Percentiles rank a stretch among this genome's conserved stretches.
Evolutionary conservation across 345 rosid species (phyloP).

Genomic region (Aquilaria sinensis): DNA sequence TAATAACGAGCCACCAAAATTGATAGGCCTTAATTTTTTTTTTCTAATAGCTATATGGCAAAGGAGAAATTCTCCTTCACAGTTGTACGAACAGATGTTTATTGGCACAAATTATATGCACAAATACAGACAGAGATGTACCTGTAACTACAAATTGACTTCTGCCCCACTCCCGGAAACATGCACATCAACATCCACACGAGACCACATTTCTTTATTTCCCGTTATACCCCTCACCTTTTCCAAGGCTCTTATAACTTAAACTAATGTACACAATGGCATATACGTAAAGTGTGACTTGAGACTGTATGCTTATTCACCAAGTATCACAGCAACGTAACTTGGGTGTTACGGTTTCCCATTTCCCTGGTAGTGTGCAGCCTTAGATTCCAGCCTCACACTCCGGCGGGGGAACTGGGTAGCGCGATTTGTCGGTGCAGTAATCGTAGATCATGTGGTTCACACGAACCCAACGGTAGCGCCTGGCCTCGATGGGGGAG

Average conservation of each 20-base stretch:
- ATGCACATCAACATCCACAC: conserved; percentile 4
- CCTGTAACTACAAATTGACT: conserved; percentile 9
- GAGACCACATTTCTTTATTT: conserved; percentile 7
- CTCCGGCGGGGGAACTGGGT: conserved; percentile 74
- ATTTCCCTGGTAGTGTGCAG: background rate
- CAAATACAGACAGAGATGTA: conserved; percentile 10
- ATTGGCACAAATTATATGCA: conserved; percentile 18
- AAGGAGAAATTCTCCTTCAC: background rate
- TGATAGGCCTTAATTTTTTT: background rate
- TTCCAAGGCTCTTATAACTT: conserved; percentile 11
- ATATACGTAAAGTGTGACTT: conserved; percentile 7
- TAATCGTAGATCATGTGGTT: conserved; percentile 95
- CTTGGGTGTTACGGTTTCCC: background rate
- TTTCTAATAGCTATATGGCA: background rate
- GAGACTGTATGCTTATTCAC: conserved; percentile 3
- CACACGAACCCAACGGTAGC: conserved; percentile 83
- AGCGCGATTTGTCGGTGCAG: conserved; percentile 72
- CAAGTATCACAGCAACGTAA: conserved; percentile 3
- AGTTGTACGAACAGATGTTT: background rate
- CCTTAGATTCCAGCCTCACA: conserved; percentile 61
- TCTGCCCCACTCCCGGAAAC: background rate
- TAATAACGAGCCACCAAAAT: background rate
- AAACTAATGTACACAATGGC: conserved; percentile 6
- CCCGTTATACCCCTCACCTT: conserved; percentile 3
- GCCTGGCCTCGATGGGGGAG: conserved; percentile 61